Base-by-base conservation (phyloP, 805 yeast species). In the Candida multigemmis region DNA sequence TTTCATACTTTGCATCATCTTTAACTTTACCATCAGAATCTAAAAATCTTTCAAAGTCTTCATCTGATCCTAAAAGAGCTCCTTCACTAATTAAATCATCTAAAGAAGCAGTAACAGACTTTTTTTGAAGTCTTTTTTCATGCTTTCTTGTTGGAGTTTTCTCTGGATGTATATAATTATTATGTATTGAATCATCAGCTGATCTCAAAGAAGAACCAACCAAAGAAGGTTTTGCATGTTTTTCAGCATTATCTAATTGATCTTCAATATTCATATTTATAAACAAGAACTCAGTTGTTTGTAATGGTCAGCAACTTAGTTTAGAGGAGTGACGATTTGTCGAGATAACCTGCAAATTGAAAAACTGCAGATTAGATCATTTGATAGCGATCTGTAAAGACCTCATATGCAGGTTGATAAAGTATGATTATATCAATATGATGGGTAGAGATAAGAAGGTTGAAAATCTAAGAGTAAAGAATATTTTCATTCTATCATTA, bases 1-100 rank as follows among this genome's bases (percentile, higher is more conserved):
- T 33, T 50, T 19, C 16, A 24, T 26, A 63, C 35, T 59, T 48
- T 14, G 65, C 69, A 25, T 60, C 66, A n/a, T 55, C 56, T 39
- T 65, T 73, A 25, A 74, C 55, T 25, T 65, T 59, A 2, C 81
- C 83, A 24, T 60, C 56, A 8, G 59, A 57, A 38, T 74, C 79
- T 41, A 75, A 48, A 25, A 71, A 56, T 12, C 56, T 49, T 14
- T 65, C 75, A 38, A 74, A 64, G 35, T 63, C 68, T 37, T 65
- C 76, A 29, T 73, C 79, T 3, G 62, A 53, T 1, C 65, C 66
- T 40, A 62, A 45, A 26, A 62, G 50, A 2, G 68, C 68, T 5
- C 68, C 68, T 35, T 62, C 68, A 27, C 41, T 59, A 32, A 62
- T 62, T 42, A 62, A 55, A 26, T 69, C 77, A 35, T 68, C 70